Evolutionary conservation across 306 rosid genomes (phyloP).

Genomic region (Clitoria ternatea): DNA sequence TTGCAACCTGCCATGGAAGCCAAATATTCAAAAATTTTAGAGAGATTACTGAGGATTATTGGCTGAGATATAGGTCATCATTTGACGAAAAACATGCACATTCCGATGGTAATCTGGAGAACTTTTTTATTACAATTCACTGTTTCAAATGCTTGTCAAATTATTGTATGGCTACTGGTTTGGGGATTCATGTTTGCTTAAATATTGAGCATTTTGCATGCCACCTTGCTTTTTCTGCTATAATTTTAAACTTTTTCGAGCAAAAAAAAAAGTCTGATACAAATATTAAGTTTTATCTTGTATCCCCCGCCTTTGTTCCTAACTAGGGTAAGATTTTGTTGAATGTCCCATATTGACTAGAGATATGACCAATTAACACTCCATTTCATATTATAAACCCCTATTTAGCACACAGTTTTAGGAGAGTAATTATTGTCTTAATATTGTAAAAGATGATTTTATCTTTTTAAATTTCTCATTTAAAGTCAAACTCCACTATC

Average conservation of each 20-base stretch:
- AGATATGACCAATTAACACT: too few relatives aligned
- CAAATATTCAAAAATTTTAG: conserved; percentile 85
- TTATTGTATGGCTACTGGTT: not conserved
- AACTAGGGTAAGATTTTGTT: conserved; percentile 12
- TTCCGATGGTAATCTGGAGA: conserved; percentile 58
- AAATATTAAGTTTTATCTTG: conserved; percentile 14
- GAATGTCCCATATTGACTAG: too few relatives aligned
- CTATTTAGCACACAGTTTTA: too few relatives aligned
- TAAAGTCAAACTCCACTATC: too few relatives aligned
- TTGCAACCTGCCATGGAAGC: conserved; percentile 83
- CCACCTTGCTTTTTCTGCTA: not conserved
- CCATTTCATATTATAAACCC: too few relatives aligned
- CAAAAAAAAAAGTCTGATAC: not conserved
- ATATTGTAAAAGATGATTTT: too few relatives aligned
- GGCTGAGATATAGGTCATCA: conserved; percentile 58
- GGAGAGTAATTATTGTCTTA: too few relatives aligned
- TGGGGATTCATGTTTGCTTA: conserved; percentile 9
- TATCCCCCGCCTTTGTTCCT: not conserved
- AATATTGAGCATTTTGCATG: conserved; percentile 1
- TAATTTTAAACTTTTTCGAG: not conserved
- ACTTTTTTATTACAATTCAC: conserved; percentile 6
- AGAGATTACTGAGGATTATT: conserved; percentile 72
- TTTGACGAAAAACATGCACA: conserved; percentile 27
- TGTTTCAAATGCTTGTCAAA: not conserved
- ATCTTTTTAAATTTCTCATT: too few relatives aligned